Evolutionary conservation across 2,329 filamentous ascomycete genomes (phyloP), one percentile per base, ranked within the genome.

Genomic region (Dactylellina drechsleri): DNA sequence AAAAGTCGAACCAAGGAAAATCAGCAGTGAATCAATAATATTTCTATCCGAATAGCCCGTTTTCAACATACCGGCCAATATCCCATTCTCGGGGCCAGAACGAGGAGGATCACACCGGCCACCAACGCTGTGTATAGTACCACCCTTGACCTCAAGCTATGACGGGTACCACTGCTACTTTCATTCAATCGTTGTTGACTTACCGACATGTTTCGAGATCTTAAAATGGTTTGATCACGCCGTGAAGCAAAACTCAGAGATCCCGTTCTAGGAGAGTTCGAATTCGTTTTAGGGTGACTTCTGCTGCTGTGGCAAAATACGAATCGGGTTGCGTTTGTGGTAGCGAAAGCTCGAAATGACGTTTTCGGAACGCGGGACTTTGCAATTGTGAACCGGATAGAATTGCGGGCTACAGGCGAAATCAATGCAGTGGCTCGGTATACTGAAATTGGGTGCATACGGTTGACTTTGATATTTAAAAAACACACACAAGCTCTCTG

Each of bases 171-270:
- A n/a, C 3, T 26, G 31, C 28, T 20, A 43, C 13, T 50, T 12
- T 49, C 23, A 12, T n/a, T 56, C 2, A 28, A 31, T 18, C 12
- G 15, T 6, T 57, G 49, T 20, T 56, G 43, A 75, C 71, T 75
- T 75, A 75, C 71, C 71, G 71, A 62, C 71, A 75, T 75, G 13
- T 23, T 68, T 65, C 58, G 56, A 57, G 36, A 31, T 43, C 57
- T 45, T 50, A 40, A 20, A 20, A 4, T 2, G 4, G 31, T 5
- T 28, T 15, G 57, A 50, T 64, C 31, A 2, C 31, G 31, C 31
- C 10, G 31, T 36, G 31, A 36, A 36, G 31, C 31, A 36, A 36
- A 36, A 8, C 1, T 36, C 31, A 8, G 31, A 10, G 31, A 36
- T 36, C 31, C 10, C 3, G 31, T 36, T 36, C 31, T 8, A 10